A percentile compares a stretch with the other conserved stretches of the same genome.
These are phyloP conservation scores for Ambrosiella cleistominuta DNA, from an alignment of 2,329 filamentous ascomycete genomes.

Conservation along the genomic window DNA sequence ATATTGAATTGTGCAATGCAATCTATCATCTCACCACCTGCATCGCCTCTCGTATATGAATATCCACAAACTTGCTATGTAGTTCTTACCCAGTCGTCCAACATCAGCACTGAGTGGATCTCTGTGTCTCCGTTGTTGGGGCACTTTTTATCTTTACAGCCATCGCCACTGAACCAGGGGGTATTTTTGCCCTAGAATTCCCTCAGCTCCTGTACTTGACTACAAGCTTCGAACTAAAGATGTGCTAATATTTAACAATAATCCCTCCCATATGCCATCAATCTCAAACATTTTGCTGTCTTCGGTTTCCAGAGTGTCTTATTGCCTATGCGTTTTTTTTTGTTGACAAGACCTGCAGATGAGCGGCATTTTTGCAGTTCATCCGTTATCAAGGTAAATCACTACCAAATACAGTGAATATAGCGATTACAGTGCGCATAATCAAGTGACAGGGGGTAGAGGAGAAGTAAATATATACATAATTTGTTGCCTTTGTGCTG, in stretches of 20 bases:
- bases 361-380: neutral
- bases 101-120: no score
- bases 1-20: neutral
- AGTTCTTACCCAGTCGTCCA: no score
- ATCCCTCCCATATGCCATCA: neutral
- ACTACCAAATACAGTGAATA: neutral
- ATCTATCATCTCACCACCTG: neutral
- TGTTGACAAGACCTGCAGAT: neutral
- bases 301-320: neutral
- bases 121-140: no score
- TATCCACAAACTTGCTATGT: no score
- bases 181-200: neutral
- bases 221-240: neutral
- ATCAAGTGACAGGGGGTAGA: neutral
- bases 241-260: neutral
- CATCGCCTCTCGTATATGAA: neutral
- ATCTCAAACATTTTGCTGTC: neutral
- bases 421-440: neutral
- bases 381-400: neutral
- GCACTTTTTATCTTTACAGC: neutral
- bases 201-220: neutral
- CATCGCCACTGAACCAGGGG: neutral
- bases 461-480: neutral
- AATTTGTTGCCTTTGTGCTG: neutral
- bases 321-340: neutral